Conservation (phyloP, 2,329 filamentous ascomycete species). For the Neoarthrinium moseri region DNA sequence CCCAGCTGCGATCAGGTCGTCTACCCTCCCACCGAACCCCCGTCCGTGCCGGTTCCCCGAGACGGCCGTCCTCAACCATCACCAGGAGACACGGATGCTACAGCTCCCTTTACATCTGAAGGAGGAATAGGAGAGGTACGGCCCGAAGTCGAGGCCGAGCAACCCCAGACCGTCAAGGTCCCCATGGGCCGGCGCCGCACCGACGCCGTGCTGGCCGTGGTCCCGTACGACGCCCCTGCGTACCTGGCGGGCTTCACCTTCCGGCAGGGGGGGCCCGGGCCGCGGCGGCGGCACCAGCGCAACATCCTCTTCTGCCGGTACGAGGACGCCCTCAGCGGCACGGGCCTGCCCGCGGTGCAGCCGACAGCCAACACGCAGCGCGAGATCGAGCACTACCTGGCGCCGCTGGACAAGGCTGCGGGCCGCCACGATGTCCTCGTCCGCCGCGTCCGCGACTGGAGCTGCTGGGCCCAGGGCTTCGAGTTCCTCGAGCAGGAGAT, state of each 20-base stretch:
- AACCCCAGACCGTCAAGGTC: background rate
- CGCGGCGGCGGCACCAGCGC: too few species aligned
- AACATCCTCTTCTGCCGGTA: background rate
- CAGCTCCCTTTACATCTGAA: too few species aligned
- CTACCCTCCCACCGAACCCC: background rate
- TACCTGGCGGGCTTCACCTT: background rate
- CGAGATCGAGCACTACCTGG: background rate
- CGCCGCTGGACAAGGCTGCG: background rate
- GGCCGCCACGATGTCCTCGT: background rate
- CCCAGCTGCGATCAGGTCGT: background rate
- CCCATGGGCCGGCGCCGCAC: background rate
- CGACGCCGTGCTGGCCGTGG: background rate
- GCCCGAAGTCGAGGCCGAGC: background rate
- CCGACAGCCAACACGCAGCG: background rate
- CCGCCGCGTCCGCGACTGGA: background rate
- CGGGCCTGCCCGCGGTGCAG: background rate
- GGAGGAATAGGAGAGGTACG: background rate
- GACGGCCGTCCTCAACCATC: background rate
- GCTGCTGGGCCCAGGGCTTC: background rate
- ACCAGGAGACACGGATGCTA: background rate
- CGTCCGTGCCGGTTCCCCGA: background rate
- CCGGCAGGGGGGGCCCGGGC: too few species aligned
- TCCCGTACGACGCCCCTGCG: background rate
- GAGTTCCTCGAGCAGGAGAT: background rate
- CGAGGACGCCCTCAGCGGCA: background rate